A percentile compares a stretch with the other conserved stretches of the same genome.
Conservation (phyloP, 208 protist species). For the Wallacemonas sp. region DNA sequence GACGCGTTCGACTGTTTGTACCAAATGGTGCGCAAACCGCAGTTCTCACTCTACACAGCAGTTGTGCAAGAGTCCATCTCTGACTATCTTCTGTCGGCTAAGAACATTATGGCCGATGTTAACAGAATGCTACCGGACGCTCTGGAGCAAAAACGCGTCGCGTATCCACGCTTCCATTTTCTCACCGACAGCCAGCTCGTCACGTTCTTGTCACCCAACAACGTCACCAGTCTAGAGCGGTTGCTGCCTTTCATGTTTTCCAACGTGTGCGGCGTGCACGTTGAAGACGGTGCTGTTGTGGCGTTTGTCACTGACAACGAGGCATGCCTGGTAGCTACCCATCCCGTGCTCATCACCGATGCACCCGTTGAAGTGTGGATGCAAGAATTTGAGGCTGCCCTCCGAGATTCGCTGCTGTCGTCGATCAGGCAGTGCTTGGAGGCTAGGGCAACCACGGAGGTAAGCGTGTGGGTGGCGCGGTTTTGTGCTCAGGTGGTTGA, state of each 20-base stretch:
- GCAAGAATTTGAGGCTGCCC: conserved; percentile 44
- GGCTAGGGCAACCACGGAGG: conserved; percentile 32
- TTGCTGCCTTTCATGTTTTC: conserved; percentile 74
- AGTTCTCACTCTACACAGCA: conserved; percentile 91
- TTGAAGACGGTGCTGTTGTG: conserved; percentile 34
- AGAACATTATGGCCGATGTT: conserved; percentile 90
- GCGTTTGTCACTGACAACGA: conserved; percentile 57
- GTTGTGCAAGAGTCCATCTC: conserved; percentile 91
- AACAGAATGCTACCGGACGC: conserved; percentile 83
- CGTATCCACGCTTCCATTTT: conserved; percentile 95
- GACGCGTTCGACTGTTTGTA: conserved; percentile 32
- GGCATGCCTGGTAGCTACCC: conserved; percentile 31
- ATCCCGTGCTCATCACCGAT: conserved; percentile 36
- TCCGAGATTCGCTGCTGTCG: conserved; percentile 51
- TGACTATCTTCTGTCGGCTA: conserved; percentile 81
- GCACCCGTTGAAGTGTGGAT: conserved; percentile 68
- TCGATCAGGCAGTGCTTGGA: conserved; percentile 42
- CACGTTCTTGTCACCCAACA: conserved; percentile 68
- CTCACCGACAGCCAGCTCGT: conserved; percentile 82
- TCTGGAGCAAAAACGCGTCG: conserved; percentile 88
- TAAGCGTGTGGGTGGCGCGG: conserved; percentile 40
- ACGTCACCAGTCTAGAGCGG: conserved; percentile 27
- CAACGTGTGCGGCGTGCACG: conserved; percentile 33
- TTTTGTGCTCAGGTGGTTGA: conserved; percentile 72
- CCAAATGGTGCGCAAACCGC: conserved; percentile 57